These are phyloP conservation scores for Corylus avellana DNA, from an alignment of 306 rosid genomes.

Conservation along the genomic window DNA sequence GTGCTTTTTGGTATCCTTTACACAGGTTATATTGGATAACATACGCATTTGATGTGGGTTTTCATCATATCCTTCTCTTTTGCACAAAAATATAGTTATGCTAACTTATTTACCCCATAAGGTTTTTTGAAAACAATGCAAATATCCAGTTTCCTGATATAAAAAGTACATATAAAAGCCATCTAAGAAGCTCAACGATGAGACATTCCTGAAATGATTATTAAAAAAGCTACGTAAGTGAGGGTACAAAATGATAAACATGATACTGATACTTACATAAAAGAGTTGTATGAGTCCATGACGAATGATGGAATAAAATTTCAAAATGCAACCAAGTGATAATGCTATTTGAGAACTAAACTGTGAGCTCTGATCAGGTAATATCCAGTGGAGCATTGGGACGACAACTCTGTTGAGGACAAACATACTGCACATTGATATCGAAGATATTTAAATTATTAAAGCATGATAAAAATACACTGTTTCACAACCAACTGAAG, in stretches of 20 bases:
- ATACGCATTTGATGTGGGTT: background rate
- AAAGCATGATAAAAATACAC: background rate
- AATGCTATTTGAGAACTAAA: constrained; percentile 49
- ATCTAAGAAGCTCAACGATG: background rate
- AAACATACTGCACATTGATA: constrained; percentile 60
- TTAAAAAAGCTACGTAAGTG: background rate
- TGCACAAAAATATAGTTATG: background rate
- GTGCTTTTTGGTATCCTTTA: background rate
- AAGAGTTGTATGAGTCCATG: constrained; percentile 64
- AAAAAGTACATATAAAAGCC: background rate
- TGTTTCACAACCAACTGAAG: constrained; percentile 1
- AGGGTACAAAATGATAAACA: background rate
- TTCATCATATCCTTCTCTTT: background rate
- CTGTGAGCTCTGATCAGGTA: constrained; percentile 64
- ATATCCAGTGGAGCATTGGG: constrained; percentile 73
- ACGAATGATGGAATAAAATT: constrained; percentile 72
- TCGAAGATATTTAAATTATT: constrained; percentile 25
- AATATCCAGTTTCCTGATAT: background rate
- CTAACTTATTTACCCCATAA: background rate
- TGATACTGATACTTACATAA: constrained; percentile 61
- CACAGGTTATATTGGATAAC: background rate
- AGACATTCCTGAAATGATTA: background rate
- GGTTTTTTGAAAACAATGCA: background rate
- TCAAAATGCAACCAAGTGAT: constrained; percentile 43
- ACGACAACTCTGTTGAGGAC: constrained; percentile 67